Evolutionary conservation across 2,329 filamentous ascomycete genomes (phyloP).

Genomic region (Fusarium praegraminearum): DNA sequence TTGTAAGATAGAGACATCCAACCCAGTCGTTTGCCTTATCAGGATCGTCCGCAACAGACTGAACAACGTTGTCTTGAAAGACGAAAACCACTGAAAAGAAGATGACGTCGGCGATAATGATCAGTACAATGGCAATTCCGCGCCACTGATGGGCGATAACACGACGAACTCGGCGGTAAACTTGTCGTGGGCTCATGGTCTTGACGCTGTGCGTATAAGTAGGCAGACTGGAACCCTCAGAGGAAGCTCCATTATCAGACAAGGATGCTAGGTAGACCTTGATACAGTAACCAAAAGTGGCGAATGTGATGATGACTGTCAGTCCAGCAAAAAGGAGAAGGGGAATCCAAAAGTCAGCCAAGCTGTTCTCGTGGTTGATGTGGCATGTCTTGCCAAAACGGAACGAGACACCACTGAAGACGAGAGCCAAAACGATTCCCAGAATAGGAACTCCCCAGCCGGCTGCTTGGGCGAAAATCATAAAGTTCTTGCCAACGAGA

Average conservation of each 20-base stretch:
- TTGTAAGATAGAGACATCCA: constrained; percentile 70
- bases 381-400: constrained; percentile 93
- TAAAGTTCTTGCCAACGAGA: constrained; percentile 87
- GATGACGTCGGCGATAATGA: constrained; percentile 91
- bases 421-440: constrained; percentile 80
- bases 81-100: constrained; percentile 95
- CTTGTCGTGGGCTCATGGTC: constrained; percentile 84
- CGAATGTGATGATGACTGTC: constrained; percentile 83
- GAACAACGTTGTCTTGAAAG: constrained; percentile 80
- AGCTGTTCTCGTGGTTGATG: constrained; percentile 88
- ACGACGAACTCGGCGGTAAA: constrained; percentile 86
- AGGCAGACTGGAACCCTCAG: constrained; percentile 78
- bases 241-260: constrained; percentile 76
- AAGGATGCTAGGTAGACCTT: constrained; percentile 92
- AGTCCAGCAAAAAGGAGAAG: constrained; percentile 81
- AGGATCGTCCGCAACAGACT: constrained; percentile 67
- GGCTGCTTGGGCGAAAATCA: constrained; percentile 81
- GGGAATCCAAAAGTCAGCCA: constrained; percentile 91
- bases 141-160: constrained; percentile 95
- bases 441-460: constrained; percentile 88
- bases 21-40: constrained; percentile 74
- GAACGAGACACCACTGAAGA: constrained; percentile 92
- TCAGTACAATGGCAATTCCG: constrained; percentile 87
- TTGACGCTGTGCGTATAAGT: constrained; percentile 78
- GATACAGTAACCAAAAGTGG: constrained; percentile 91